These are phyloP conservation scores for Alternaria tenuissima DNA, from an alignment of 2,329 filamentous ascomycete genomes.

Conservation along the genomic window DNA sequence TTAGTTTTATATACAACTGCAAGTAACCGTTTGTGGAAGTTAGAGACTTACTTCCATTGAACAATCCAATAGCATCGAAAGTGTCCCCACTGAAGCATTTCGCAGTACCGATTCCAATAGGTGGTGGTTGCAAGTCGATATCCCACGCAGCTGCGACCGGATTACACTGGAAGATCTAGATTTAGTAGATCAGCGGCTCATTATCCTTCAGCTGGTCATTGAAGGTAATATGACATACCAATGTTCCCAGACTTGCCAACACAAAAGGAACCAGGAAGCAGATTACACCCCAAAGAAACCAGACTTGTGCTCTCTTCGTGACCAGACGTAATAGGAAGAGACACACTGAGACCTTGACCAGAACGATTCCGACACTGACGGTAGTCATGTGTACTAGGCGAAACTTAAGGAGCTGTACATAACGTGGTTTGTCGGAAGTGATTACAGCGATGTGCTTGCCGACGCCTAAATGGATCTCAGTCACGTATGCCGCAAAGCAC, in stretches of 20 bases:
- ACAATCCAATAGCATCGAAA: slow-evolving; percentile 57
- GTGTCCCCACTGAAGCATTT: slow-evolving; percentile 55
- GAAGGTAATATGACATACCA: slow-evolving; percentile 25
- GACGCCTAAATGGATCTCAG: slow-evolving; percentile 40
- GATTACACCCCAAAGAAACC: slow-evolving; percentile 54
- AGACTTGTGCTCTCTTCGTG: slow-evolving; percentile 44
- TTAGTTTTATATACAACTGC: neutral
- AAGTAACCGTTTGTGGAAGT: no score
- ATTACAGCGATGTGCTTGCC: slow-evolving; percentile 57
- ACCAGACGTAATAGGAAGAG: slow-evolving; percentile 57
- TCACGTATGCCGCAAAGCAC: slow-evolving; percentile 54
- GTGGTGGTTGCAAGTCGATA: slow-evolving; percentile 40
- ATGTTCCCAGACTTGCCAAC: slow-evolving; percentile 54
- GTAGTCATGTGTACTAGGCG: slow-evolving; percentile 57
- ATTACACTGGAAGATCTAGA: slow-evolving; percentile 56
- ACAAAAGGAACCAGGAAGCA: slow-evolving; percentile 56
- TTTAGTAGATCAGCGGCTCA: neutral
- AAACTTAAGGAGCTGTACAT: slow-evolving; percentile 51
- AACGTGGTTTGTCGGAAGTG: slow-evolving; percentile 35
- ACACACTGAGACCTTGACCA: slow-evolving; percentile 59
- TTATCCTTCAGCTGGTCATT: neutral
- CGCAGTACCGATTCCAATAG: slow-evolving; percentile 40
- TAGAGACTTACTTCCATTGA: slow-evolving; percentile 53
- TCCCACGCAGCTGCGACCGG: slow-evolving; percentile 59
- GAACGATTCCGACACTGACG: slow-evolving; percentile 55